phyloP scores from a whole-genome alignment of 768 basidiomycete species.

The Rhizopogon vesiculosus region DNA sequence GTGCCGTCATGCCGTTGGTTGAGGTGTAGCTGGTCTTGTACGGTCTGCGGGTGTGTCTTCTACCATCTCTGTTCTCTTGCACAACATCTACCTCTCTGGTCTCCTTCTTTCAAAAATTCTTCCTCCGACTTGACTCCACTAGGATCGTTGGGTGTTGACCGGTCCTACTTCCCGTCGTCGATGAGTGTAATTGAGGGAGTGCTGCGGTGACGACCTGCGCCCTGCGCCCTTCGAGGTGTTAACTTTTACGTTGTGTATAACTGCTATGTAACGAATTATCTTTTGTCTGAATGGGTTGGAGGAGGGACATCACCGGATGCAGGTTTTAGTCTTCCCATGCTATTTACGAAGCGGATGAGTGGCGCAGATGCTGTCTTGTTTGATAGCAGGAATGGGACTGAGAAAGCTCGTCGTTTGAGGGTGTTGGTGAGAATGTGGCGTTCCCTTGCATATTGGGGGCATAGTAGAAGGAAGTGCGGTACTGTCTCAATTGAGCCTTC shows the following conservation, averaged over 20 bases:
- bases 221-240: no score
- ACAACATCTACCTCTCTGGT: no score
- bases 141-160: not conserved
- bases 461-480: slow-evolving; percentile 7
- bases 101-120: no score
- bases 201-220: no score
- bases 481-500: not conserved
- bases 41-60: no score
- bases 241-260: not conserved
- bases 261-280: not conserved
- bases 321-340: not conserved
- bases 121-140: not conserved
- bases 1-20: no score
- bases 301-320: not conserved
- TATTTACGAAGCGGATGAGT: slow-evolving; percentile 2
- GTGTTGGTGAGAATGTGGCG: not conserved
- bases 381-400: slow-evolving; percentile 1
- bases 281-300: not conserved
- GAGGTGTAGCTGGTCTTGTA: no score
- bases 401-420: not conserved
- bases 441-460: slow-evolving; percentile 13
- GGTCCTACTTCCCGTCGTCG: no score
- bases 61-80: no score
- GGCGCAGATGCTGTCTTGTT: not conserved
- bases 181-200: no score